Percentiles rank a stretch among this genome's conserved stretches.
Conservation (phyloP, 163 green algal genomes). For the Coccomyxa subellipsoidea region DNA sequence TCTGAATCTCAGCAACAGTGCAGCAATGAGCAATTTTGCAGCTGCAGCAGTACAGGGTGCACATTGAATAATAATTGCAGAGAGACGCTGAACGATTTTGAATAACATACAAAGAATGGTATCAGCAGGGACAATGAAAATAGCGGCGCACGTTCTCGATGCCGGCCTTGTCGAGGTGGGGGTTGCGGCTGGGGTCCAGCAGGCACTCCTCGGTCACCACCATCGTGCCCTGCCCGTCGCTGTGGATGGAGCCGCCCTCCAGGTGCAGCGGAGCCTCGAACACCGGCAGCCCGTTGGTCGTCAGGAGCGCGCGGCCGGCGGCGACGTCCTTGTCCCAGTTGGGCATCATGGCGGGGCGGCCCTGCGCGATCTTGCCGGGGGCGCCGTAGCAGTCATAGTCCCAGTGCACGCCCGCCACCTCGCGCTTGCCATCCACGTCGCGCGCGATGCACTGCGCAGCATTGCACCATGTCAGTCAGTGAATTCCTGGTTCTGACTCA, state of each 20-base stretch:
- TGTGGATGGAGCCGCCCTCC: conserved; percentile 71
- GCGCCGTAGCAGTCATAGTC: conserved; percentile 7
- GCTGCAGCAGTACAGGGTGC: too few relatives aligned
- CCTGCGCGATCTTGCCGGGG: neutral
- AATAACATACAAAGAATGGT: too few relatives aligned
- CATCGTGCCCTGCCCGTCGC: conserved; percentile 62
- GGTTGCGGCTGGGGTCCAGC: conserved; percentile 43
- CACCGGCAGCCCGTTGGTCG: conserved; percentile 35
- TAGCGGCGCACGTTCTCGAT: conserved; percentile 29
- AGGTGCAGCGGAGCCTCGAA: conserved; percentile 63
- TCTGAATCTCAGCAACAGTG: too few relatives aligned
- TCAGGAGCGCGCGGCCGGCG: conserved; percentile 43
- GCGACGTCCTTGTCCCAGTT: conserved; percentile 62
- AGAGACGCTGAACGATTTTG: too few relatives aligned
- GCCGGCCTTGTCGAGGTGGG: conserved; percentile 18
- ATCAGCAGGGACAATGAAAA: too few relatives aligned
- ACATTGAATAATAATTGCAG: too few relatives aligned
- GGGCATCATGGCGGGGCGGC: conserved; percentile 33
- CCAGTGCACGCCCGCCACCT: conserved; percentile 62
- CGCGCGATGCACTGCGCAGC: conserved; percentile 2
- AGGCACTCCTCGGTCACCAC: conserved; percentile 50
- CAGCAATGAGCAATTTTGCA: too few relatives aligned
- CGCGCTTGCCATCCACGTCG: conserved; percentile 27
- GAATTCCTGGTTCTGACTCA: too few relatives aligned
- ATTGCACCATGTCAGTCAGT: neutral